A percentile compares a stretch with the other conserved stretches of the same genome.
phyloP scores from a whole-genome alignment of 225 moss, liverwort and hornwort species.

The Physcomitrellopsis africana region DNA sequence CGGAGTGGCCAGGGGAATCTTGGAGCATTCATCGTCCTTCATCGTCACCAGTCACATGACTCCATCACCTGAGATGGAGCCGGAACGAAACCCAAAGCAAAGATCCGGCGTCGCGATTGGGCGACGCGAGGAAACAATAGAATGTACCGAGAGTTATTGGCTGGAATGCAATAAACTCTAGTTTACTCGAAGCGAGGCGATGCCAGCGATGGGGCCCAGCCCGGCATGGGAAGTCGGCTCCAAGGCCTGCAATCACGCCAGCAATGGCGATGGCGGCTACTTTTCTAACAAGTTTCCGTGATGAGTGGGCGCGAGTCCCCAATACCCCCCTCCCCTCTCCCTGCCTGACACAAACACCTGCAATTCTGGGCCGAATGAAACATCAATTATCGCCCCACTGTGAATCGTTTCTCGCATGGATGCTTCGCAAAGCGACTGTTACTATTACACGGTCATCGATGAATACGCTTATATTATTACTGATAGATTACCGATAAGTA shows the following conservation, averaged over 20 bases:
- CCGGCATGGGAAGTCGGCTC: slow-evolving; percentile 27
- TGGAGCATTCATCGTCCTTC: no score
- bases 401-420: not conserved
- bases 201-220: slow-evolving; percentile 21
- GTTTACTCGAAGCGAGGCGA: slow-evolving; percentile 16
- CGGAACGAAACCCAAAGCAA: not conserved
- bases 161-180: not conserved
- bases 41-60: slow-evolving; percentile 9
- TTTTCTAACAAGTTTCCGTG: slow-evolving; percentile 28
- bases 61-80: slow-evolving; percentile 1
- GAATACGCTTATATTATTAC: no score
- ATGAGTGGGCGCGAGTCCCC: not conserved
- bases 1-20: no score
- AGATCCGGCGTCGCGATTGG: not conserved
- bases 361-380: not conserved
- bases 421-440: no score
- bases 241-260: slow-evolving; percentile 29
- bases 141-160: slow-evolving; percentile 27
- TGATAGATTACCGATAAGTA: no score
- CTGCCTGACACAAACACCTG: slow-evolving; percentile 1
- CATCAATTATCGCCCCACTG: not conserved
- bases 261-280: slow-evolving; percentile 27
- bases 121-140: not conserved
- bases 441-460: no score
- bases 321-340: not conserved